Base-by-base conservation (phyloP, 108 stramenopile genomes). In the Fragilaria crotonensis region DNA sequence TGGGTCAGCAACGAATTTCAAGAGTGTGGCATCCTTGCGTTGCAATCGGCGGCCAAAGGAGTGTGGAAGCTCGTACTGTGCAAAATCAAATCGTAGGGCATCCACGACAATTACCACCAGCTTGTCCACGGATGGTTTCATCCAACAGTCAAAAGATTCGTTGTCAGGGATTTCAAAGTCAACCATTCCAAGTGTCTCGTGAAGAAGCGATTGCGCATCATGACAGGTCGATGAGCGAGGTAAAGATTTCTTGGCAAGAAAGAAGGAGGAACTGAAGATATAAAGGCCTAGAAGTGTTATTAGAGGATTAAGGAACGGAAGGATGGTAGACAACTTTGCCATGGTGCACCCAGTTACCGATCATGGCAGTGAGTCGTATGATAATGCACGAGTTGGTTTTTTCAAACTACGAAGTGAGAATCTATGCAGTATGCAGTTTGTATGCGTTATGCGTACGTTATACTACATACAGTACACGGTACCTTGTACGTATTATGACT, bases 31-130 rank as follows among this genome's bases (percentile, higher is more conserved):
- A 14, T 63, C 48, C 33, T 73, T 14, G n/a, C n/a, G n/a, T n/a
- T n/a, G n/a, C 49, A 91, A 41, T 36, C 84, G 52, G n/a, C 77
- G 51, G 25, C 86, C 86, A 7, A 92, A 67, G 2, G 90, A 88
- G 4, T 71, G 56, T 0, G 90, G 90, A 19, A 92, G 59, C 64
- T 72, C 64, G 65, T 86, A 77, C 30, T 64, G 63, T 19, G 90
- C 89, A 78, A 98, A 98, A 64, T 98, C 97, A 70, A 95, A 96
- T 30, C 96, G 75, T 44, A 98, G 71, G 20, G 97, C 97, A 64
- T 98, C 97, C 25, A 98, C 87, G 0, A 98, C 88, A 25, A 98
- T 33, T 49, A 96, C 73, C 14, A 87, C 78, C 63, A 95, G 52
- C 3, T 83, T 79, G 54, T 96, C 82, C 51, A 90, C 78, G 25